Evolutionary conservation across 495 filamentous ascomycete genomes (phyloP), one percentile per base, ranked within the genome.

Genomic region (Xylaria castorea): DNA sequence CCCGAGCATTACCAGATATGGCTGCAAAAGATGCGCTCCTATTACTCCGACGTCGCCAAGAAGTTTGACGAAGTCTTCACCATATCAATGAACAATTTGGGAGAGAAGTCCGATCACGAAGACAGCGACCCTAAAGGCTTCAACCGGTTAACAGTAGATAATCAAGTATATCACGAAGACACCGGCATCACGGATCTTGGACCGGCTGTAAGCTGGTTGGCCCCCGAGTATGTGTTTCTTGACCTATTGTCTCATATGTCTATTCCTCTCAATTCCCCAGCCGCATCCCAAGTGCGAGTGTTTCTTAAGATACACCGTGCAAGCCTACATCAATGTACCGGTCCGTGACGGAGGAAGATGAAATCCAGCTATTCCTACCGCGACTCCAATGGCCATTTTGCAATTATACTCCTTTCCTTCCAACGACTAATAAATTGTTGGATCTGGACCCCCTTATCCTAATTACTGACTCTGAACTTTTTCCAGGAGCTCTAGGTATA

Each of bases 31-130:
- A 27, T 25, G 40, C 62, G 62, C 40, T n/a, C 36, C 12, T 5
- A 27, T 4, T 65, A 46, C 22, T 65, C 62, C 40, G 38, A 25
- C 38, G 2, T 64, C n/a, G 61, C 61, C 6, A 64, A 64, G 38
- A 48, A 16, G 22, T 4, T 48, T 18, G 62, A 65, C 12, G 14
- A 16, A 9, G 25, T 27, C 22, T 46, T 65, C 9, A 30, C 25
- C 22, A 20, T 65, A 44, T 65, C 62, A 16, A 32, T 48, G 62
- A 12, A 65, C 8, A 32, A 30, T 14, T 22, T 62, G 25, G 11
- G 3, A 25, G 20, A 42, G 34, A 6, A 12, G 42, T 3, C 36
- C 58, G 2, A n/a, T 38, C 16, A 7, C 30, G 5, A 38, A 20
- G 16, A 38, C 7, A 22, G 7, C 1, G 6, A 44, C 12, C 7